Evolutionary conservation across 148 eudicot genomes (phyloP).

Genomic region (Chenopodium formosanum): DNA sequence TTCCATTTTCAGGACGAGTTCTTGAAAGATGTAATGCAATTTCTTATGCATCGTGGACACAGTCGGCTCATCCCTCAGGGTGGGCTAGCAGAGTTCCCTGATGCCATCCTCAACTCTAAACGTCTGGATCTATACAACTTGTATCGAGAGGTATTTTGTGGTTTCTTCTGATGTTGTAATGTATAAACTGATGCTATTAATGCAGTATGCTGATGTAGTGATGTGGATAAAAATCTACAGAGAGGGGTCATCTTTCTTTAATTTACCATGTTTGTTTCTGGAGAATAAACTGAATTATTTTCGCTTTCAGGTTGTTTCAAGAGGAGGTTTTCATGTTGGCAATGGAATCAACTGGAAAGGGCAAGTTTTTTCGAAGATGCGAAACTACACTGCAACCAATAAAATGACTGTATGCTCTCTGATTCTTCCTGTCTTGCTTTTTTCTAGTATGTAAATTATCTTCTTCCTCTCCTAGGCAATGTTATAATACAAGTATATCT

Average conservation of each 20-base stretch:
- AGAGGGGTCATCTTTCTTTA: not conserved
- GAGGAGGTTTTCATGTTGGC: slow-evolving; percentile 99
- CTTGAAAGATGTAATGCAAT: slow-evolving; percentile 92
- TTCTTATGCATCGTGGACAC: slow-evolving; percentile 90
- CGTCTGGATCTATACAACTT: slow-evolving; percentile 88
- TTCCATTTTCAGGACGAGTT: slow-evolving; percentile 69
- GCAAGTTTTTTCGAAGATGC: slow-evolving; percentile 95
- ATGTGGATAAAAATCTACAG: not conserved
- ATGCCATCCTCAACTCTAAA: slow-evolving; percentile 93
- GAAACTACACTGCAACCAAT: slow-evolving; percentile 88
- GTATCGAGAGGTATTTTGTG: slow-evolving; percentile 82
- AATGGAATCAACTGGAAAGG: slow-evolving; percentile 99
- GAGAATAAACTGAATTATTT: slow-evolving; percentile 5
- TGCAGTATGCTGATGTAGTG: slow-evolving; percentile 1
- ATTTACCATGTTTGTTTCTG: not conserved
- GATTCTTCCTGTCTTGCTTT: slow-evolving; percentile 6
- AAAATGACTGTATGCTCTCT: slow-evolving; percentile 83
- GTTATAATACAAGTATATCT: not conserved
- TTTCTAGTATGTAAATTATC: not conserved
- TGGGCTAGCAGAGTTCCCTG: slow-evolving; percentile 94
- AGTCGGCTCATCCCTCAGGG: slow-evolving; percentile 97
- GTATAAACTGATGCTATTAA: not conserved
- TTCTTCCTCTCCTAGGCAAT: not conserved
- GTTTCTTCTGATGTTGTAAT: not conserved
- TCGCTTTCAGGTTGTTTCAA: slow-evolving; percentile 75